Evolutionary conservation across 345 rosid species (phyloP).

Genomic region (Eucalyptus virginea): DNA sequence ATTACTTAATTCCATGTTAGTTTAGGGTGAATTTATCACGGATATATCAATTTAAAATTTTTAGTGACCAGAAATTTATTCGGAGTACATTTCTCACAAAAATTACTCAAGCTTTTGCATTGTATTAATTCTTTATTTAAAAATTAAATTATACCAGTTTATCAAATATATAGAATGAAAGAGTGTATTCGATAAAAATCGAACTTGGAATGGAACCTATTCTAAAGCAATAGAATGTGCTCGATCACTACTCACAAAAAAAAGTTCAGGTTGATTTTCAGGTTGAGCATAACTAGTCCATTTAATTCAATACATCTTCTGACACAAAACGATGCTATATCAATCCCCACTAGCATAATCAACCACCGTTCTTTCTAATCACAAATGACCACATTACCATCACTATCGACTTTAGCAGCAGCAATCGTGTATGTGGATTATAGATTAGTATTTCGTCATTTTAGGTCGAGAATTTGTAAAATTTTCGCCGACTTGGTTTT

Average conservation of each 20-base stretch:
- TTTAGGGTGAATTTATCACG: too few relatives aligned
- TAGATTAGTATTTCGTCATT: background rate
- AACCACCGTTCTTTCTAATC: background rate
- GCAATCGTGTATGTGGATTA: background rate
- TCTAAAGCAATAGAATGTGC: background rate
- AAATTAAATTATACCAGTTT: background rate
- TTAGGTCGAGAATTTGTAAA: background rate
- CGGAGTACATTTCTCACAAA: too few relatives aligned
- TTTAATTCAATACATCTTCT: background rate
- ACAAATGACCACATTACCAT: background rate
- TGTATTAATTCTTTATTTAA: background rate
- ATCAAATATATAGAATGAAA: background rate
- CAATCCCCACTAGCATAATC: background rate
- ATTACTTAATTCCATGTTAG: too few relatives aligned
- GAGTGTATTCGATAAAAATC: background rate
- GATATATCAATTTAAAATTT: rapidly evolving
- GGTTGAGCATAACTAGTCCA: rapidly evolving
- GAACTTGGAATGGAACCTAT: background rate
- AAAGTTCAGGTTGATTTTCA: background rate
- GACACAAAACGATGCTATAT: background rate
- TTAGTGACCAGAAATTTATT: too few relatives aligned
- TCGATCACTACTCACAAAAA: background rate
- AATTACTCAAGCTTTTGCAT: too few relatives aligned
- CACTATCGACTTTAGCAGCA: background rate
- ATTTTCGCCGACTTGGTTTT: background rate